Base-by-base conservation (phyloP, 2,329 filamentous ascomycete species). In the Botrytis medusae region DNA sequence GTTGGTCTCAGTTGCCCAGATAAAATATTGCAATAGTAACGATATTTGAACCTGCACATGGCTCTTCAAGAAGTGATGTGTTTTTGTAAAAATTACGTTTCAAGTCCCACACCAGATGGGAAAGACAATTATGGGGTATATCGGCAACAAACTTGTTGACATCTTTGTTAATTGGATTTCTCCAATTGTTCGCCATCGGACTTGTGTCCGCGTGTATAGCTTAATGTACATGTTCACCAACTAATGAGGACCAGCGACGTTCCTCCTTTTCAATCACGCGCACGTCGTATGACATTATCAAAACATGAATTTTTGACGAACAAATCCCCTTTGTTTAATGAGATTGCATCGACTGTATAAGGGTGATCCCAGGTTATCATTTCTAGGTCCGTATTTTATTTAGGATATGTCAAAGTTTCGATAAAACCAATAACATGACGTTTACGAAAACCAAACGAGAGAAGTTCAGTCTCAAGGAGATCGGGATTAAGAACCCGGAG, bases 401-500 rank as follows among this genome's bases (percentile, higher is more conserved):
- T 4, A 7, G 1, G 25, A 25, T 29, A 67, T 25, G 29, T 34
- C 25, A 54, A 10, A 54, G n/a, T 4, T 16, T 20, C 14, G 22
- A 40, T 22, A 18, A 54, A 10, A n/a, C 14, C 9, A 40, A 62
- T 16, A 16, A 20, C 25, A 54, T 29, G 7, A 54, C 54, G 64
- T 67, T 67, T 67, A 51, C 44, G 8, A 67, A 67, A 54, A 29
- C 22, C 16, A 67, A 29, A 29, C 48, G 64, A 67, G 44, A 16
- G 4, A 40, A 54, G 25, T 29, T 67, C 18, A 67, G 22, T 51
- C 64, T 67, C 4, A 48, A n/a, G n/a, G 32, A 46, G 9, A 29
- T 72, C 6, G 70, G 70, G 1, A 72, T 86, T 70, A 82, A 81
- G 76, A 87, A 86, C 80, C 87, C 88, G 22, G 78, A 82, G 18